Base-by-base conservation (phyloP, 2,329 filamentous ascomycete genomes). In the Fusarium ambrosium region DNA sequence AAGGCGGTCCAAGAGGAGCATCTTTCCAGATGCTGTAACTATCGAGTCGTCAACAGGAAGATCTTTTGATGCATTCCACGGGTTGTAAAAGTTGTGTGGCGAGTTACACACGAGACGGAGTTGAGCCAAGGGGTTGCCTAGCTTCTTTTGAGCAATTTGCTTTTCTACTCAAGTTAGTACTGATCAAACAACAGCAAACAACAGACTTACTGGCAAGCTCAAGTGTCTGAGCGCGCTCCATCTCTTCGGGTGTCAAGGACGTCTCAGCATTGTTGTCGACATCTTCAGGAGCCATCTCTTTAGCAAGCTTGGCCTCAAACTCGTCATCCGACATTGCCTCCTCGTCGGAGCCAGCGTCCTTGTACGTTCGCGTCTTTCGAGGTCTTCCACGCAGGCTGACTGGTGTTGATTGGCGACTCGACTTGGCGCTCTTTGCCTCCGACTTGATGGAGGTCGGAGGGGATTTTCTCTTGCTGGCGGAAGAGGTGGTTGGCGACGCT, bases 51-150 rank as follows among this genome's bases (percentile, higher is more conserved):
- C 95, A 0, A 95, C 85, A 0, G 89, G 85, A 0, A 88, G 82
- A 7, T 89, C 88, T 2, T 89, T 87, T 18, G 90, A 87, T 7
- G 87, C 86, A 0, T 89, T 87, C 90, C 96, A 98, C 0, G 97
- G 96, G 80, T 95, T 97, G 84, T 97, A 98, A 82, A 99, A 98
- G 80, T 98, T 97, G 83, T 98, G 95, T 0, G 97, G 97, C 1
- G 92, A 94, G 82, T 99, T 98, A 83, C 97, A 98, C 13, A 94
- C 95, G 0, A 98, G 89, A 0, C 97, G 93, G 4, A 98, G 90
- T 81, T 99, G 97, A 87, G 98, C 95, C 22, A 98, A 85, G 0
- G 95, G 94, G 76, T 99, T 99, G 56, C 97, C 95, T 2, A 98
- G 88, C 79, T 97, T 98, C 85, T 98, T 98, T 51, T 91, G 90